Base-by-base conservation (phyloP, 2,329 filamentous ascomycete species). In the Aspergillus ruber region DNA sequence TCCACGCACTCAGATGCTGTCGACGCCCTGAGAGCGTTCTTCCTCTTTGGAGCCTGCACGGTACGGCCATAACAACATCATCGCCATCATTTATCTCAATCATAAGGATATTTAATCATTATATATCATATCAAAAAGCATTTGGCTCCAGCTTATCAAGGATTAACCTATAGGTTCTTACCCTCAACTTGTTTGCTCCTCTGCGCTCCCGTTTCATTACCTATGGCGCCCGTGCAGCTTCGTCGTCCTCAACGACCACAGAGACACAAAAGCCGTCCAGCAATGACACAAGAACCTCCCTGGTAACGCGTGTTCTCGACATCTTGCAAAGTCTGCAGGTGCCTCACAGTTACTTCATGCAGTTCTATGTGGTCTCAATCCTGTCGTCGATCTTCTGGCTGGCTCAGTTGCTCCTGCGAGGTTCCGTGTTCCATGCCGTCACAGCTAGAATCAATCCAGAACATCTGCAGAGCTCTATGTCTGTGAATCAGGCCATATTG, bases 261-360 rank as follows among this genome's bases (percentile, higher is more conserved):
- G 52, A 53, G 48, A 38, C 45, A 20, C 36, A 43, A 35, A 35
- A 44, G 21, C 45, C 43, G 15, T 32, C 48, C 18, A 35, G 33
- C n/a, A 47, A 42, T 38, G 32, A 44, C 23, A 56, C 47, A 48
- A 57, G 10, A 36, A 41, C 10, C 15, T 54, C 56, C 2, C 38
- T 46, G 3, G 23, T 54, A 9, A 49, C 56, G 32, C 52, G 46
- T 29, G 41, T 74, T 41, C 70, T 82, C 50, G 79, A 83, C 57
- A 63, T 62, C 48, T 59, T 79, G 17, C 76, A 79, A 29, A 70
- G 66, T 33, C 65, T 78, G 55, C 80, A 81, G 62, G 85, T 96
- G 32, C 90, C 91, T 18, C 93, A 97, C 70, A 79, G 79, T 52
- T 97, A 88, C 83, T 97, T 97, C 67, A 79, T 77, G 39, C 86